Evolutionary conservation across 768 basidiomycete species (phyloP).

Genomic region (Scleroderma citrinum): DNA sequence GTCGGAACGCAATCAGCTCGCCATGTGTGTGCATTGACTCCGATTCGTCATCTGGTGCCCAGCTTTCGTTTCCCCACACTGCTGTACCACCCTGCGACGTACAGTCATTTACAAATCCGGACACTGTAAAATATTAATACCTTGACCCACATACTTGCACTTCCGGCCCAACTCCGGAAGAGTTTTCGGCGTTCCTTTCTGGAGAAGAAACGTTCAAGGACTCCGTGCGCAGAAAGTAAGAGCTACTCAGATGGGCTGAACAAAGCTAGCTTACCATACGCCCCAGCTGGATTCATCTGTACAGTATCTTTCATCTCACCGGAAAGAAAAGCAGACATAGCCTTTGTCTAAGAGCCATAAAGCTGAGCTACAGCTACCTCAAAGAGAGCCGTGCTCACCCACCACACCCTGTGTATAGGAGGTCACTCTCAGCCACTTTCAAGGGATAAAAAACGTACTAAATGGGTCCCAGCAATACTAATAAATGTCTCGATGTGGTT

Average conservation of each 20-base stretch:
- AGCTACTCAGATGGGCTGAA: neutral
- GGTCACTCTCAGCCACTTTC: neutral
- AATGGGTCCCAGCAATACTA: slow-evolving; percentile 80
- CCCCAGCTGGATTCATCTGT: slow-evolving; percentile 74
- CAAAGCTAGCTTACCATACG: slow-evolving; percentile 47
- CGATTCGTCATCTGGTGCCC: slow-evolving; percentile 74
- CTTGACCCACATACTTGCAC: slow-evolving; percentile 93
- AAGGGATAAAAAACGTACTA: slow-evolving; percentile 41
- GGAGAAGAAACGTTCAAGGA: slow-evolving; percentile 86
- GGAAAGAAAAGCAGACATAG: slow-evolving; percentile 90
- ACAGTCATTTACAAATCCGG: neutral
- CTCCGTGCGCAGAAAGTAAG: slow-evolving; percentile 28
- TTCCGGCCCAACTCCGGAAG: slow-evolving; percentile 94
- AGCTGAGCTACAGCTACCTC: neutral
- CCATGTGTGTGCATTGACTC: slow-evolving; percentile 63
- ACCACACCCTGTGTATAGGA: slow-evolving; percentile 59
- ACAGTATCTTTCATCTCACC: slow-evolving; percentile 97
- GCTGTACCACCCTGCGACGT: slow-evolving; percentile 63
- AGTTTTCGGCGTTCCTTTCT: slow-evolving; percentile 81
- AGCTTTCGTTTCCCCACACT: slow-evolving; percentile 73
- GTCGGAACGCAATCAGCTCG: slow-evolving; percentile 76
- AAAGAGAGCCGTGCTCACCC: slow-evolving; percentile 19
- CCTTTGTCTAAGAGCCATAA: slow-evolving; percentile 64
- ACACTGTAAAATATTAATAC: slow-evolving; percentile 28
- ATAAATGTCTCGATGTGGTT: slow-evolving; percentile 83